Conservation (phyloP, 495 filamentous ascomycete species). For the Penicillium silybi region DNA sequence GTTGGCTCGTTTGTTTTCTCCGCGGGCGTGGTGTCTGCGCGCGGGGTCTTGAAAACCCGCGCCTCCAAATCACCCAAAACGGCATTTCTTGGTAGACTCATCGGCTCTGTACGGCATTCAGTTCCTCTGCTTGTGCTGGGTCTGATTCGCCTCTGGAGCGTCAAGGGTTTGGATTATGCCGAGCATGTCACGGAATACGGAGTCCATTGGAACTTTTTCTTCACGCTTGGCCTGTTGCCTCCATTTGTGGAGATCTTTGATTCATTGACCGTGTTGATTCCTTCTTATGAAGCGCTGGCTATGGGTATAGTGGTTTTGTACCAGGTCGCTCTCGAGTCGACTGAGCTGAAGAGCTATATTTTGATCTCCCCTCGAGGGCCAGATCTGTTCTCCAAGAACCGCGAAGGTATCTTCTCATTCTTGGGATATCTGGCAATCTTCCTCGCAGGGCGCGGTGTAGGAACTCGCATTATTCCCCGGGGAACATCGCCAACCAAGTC, state of each 20-base stretch:
- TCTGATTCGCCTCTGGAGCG: conserved; percentile 74
- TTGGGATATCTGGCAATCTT: conserved; percentile 93
- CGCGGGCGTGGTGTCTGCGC: conserved; percentile 84
- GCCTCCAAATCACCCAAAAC: conserved; percentile 33
- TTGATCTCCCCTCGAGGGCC: conserved; percentile 72
- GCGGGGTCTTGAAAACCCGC: conserved; percentile 73
- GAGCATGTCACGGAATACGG: conserved; percentile 98
- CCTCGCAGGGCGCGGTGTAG: conserved; percentile 78
- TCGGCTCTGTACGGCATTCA: conserved; percentile 68
- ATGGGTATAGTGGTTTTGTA: conserved; percentile 62
- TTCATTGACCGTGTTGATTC: conserved; percentile 51
- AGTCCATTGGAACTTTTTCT: conserved; percentile 99
- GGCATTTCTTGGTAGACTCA: conserved; percentile 52
- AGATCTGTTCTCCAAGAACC: conserved; percentile 78
- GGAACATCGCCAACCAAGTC: conserved; percentile 33
- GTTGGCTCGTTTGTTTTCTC: conserved; percentile 98
- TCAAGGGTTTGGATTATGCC: conserved; percentile 92
- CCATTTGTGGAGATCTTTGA: conserved; percentile 89
- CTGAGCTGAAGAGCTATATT: conserved; percentile 75
- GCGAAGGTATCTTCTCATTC: conserved; percentile 92
- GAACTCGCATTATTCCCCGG: conserved; percentile 72
- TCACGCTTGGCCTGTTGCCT: conserved; percentile 85
- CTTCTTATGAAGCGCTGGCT: conserved; percentile 69
- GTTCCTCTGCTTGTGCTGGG: conserved; percentile 80
- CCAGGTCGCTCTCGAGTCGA: conserved; percentile 71